phyloP scores from a whole-genome alignment of 2,329 filamentous ascomycete species.

The Calonectria hongkongensis region DNA sequence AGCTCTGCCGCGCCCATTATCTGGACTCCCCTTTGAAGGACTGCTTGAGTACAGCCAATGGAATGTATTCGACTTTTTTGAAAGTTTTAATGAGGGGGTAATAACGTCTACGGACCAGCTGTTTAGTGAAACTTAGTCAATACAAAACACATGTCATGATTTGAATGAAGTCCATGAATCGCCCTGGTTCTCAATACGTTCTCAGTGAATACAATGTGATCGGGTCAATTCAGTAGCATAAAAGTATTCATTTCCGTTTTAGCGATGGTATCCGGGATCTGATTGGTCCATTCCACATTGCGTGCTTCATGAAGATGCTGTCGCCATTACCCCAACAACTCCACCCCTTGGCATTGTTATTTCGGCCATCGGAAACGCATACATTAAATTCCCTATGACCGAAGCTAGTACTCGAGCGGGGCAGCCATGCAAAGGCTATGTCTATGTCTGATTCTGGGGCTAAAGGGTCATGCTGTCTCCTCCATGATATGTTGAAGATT shows the following conservation, averaged over 20 bases:
- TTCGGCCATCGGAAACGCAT: conserved; percentile 20
- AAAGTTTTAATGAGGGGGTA: background rate
- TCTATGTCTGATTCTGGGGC: background rate
- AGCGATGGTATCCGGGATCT: background rate
- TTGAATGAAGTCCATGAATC: too few relatives aligned
- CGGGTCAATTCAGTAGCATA: background rate
- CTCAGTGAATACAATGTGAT: background rate
- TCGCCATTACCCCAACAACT: conserved; percentile 17
- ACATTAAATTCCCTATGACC: background rate
- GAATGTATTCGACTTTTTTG: background rate
- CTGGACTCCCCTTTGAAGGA: background rate
- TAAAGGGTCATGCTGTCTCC: background rate
- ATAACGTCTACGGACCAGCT: background rate
- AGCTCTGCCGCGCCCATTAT: background rate
- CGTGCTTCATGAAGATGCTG: background rate
- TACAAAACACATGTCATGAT: too few relatives aligned
- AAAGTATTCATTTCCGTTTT: background rate
- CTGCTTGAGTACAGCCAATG: conserved; percentile 2
- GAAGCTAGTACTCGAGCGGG: background rate
- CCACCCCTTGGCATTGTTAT: background rate
- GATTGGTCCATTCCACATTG: background rate
- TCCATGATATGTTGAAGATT: too few relatives aligned
- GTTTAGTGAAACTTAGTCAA: background rate
- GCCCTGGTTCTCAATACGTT: too few relatives aligned
- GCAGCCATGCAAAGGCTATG: background rate